phyloP scores from a whole-genome alignment of 495 filamentous ascomycete species.

The Staphylotrichum tortipilum region DNA sequence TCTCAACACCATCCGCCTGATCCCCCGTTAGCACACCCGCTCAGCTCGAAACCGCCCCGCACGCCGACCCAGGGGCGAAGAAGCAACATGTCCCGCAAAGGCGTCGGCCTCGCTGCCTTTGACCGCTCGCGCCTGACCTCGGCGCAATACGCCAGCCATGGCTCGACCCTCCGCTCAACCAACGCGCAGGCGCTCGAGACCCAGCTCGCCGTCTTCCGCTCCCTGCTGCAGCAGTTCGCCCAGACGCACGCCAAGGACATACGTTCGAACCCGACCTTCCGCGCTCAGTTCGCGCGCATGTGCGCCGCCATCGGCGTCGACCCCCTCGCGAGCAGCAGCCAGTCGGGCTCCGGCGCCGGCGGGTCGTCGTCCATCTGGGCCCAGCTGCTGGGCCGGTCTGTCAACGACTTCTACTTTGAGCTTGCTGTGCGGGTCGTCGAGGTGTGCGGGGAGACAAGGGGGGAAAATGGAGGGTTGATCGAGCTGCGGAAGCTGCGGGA shows the following conservation, averaged over 20 bases:
- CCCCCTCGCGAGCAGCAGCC: constrained; percentile 65
- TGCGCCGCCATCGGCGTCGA: constrained; percentile 95
- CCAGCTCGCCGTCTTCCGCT: constrained; percentile 92
- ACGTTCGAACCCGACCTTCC: constrained; percentile 86
- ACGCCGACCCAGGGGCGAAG: background rate
- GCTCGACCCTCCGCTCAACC: constrained; percentile 66
- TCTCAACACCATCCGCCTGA: background rate
- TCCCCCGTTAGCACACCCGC: background rate
- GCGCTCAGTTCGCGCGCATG: constrained; percentile 96
- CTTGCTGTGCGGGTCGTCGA: constrained; percentile 90
- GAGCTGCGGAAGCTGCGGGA: constrained; percentile 74
- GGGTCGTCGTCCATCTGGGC: constrained; percentile 71
- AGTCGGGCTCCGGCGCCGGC: constrained; percentile 34
- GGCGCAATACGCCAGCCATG: constrained; percentile 81
- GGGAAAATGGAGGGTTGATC: constrained; percentile 88
- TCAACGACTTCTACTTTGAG: constrained; percentile 98
- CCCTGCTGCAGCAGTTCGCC: constrained; percentile 87
- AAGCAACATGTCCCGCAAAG: constrained; percentile 50
- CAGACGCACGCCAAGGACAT: constrained; percentile 90
- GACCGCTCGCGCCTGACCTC: constrained; percentile 70
- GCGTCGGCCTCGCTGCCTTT: constrained; percentile 87
- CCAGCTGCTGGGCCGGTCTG: constrained; percentile 78
- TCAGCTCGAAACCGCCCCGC: too few species aligned
- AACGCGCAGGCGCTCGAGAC: constrained; percentile 78
- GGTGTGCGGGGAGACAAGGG: constrained; percentile 76